Percentiles rank a stretch among this genome's conserved stretches.
Evolutionary conservation across 441 rosid species (phyloP).

Genomic region (Hura crepitans): DNA sequence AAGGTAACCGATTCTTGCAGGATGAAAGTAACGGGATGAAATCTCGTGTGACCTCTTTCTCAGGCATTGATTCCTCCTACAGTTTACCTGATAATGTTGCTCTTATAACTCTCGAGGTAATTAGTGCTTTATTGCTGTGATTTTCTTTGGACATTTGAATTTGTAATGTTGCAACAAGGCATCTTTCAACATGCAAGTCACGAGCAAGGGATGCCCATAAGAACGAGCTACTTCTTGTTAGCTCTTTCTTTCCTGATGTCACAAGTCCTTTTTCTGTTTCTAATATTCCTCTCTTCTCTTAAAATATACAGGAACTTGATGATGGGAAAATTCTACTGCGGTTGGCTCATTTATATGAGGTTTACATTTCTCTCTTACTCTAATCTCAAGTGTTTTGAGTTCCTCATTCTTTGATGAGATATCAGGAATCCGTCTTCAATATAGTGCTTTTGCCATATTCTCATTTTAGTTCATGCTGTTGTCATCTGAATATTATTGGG

Average conservation of each 20-base stretch:
- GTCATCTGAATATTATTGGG: neutral
- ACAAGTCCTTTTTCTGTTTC: neutral
- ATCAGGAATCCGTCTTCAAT: neutral
- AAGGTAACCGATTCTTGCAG: constrained; percentile 23
- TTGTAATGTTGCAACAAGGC: neutral
- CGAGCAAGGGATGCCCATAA: neutral
- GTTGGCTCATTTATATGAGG: constrained; percentile 53
- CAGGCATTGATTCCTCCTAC: constrained; percentile 47
- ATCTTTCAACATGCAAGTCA: neutral
- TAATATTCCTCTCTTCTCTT: constrained; percentile 5
- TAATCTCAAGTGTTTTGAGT: neutral
- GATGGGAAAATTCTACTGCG: constrained; percentile 45
- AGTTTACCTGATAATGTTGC: constrained; percentile 51
- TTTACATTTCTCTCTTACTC: constrained; percentile 13
- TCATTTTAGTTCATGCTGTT: neutral
- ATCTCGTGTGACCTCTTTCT: constrained; percentile 40
- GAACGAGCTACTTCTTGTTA: neutral
- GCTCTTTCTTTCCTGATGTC: neutral
- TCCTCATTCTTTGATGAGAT: neutral
- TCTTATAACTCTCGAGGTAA: constrained; percentile 44
- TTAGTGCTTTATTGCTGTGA: neutral
- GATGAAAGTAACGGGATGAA: constrained; percentile 40
- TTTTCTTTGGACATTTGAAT: neutral
- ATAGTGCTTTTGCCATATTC: neutral
- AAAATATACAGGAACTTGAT: constrained; percentile 43